Evolutionary conservation across 2,329 filamentous ascomycete species (phyloP), one percentile per base, ranked within the genome.

Genomic region (Nigrograna mackinnonii): DNA sequence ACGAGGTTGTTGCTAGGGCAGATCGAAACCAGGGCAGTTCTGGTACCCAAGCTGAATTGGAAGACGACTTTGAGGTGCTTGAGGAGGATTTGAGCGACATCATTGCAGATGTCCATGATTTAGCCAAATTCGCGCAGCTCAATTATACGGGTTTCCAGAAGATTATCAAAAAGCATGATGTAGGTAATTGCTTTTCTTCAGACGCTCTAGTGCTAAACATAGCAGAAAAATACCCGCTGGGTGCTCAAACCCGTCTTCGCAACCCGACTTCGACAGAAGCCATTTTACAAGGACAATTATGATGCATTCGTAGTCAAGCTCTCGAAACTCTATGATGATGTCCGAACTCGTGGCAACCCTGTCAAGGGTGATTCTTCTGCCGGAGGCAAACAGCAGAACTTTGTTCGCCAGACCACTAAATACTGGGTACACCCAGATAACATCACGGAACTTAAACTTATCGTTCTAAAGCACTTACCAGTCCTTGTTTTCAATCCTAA

Each of bases 81-180:
- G 94, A 99, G 74, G 89, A 96, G 66, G 91, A 96, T 61, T 74
- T 99, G 62, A 96, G 91, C 72, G 94, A 99, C 68, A 91, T 99
- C 63, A 99, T 99, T 67, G 94, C 94, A 57, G 92, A 99, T 64
- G 94, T 99, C 17, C 92, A 99, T 71, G 94, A 99, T 62, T 79
- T 99, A 46, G 91, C 94, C 69, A 97, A 97, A 73, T 99, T 96
- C 68, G 95, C 95, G 5, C 92, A 96, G 74, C 76, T 99, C 65
- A 99, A 99, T 73, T 99, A 99, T 67, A 97, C 92, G 1, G 94
- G 94, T 4, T 99, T 99, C 68, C 95, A 96, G 77, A 99, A 99
- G 79, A 99, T 99, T 52, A 96, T 99, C 72, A 99, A 99, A 79
- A 99, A 99, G 79, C 94, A 99, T 70, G 94, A 96, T 74, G 89